Conservation (phyloP, 2,329 filamentous ascomycete species). For the Lasiodiplodia citricola region DNA sequence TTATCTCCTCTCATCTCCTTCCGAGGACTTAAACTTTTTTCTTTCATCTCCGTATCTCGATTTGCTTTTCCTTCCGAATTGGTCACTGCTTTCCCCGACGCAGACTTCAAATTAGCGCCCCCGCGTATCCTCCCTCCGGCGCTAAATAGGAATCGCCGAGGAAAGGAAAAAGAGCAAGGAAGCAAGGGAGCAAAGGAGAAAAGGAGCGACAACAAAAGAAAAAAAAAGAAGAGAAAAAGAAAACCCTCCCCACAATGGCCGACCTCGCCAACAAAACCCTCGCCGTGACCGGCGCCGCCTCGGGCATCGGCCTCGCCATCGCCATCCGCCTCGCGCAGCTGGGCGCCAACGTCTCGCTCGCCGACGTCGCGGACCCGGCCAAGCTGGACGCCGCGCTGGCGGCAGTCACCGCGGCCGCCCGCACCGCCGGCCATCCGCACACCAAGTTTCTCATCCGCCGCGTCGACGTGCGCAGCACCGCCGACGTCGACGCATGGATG, state of each 20-base stretch:
- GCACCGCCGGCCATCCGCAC: constrained; percentile 41
- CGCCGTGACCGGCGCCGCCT: constrained; percentile 40
- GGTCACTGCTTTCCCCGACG: too few species aligned
- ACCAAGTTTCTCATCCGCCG: neutral
- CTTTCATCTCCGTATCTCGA: too few species aligned
- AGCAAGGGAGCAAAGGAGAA: too few species aligned
- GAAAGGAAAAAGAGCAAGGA: too few species aligned
- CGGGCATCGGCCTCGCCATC: constrained; percentile 35
- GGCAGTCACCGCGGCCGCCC: constrained; percentile 6
- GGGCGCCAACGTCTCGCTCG: neutral
- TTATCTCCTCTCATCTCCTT: neutral
- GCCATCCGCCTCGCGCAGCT: neutral
- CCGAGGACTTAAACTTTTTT: neutral
- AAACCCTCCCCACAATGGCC: neutral
- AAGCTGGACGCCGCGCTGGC: neutral
- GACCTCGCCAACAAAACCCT: constrained; percentile 38
- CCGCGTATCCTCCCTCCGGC: too few species aligned
- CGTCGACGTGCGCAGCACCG: constrained; percentile 57
- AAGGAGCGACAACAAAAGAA: neutral
- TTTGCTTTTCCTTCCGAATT: too few species aligned
- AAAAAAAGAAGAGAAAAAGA: neutral
- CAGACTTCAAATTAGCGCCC: too few species aligned
- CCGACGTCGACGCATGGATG: constrained; percentile 59
- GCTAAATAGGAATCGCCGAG: too few species aligned
- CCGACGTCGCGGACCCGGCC: constrained; percentile 24